A percentile compares a stretch with the other conserved stretches of the same genome.
Conservation (phyloP, 208 protist genomes). For the Acanthamoeba healyi region DNA sequence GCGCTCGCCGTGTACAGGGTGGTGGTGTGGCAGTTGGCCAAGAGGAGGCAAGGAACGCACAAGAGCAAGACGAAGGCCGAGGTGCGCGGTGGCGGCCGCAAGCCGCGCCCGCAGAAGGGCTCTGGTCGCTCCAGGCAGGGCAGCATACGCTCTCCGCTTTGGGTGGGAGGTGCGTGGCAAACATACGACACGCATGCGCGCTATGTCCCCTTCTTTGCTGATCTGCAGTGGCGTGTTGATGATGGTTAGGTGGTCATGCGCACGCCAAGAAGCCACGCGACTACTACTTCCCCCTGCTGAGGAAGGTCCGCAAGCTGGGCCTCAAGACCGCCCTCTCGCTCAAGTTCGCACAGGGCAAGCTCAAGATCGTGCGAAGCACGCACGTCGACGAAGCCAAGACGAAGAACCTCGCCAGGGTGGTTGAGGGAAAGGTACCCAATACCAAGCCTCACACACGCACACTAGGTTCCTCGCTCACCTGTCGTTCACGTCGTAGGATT, state of each 20-base stretch:
- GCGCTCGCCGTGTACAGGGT: not conserved
- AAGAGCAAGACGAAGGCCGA: slow-evolving; percentile 58
- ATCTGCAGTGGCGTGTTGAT: too few relatives aligned
- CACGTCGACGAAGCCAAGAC: slow-evolving; percentile 64
- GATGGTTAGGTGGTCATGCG: not conserved
- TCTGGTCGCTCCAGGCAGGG: slow-evolving; percentile 33
- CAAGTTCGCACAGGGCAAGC: slow-evolving; percentile 67
- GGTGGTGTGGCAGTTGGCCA: slow-evolving; percentile 70
- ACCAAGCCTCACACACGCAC: not conserved
- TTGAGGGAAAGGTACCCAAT: slow-evolving; percentile 43
- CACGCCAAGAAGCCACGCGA: slow-evolving; percentile 55
- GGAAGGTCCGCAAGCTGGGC: slow-evolving; percentile 67
- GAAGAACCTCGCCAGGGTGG: slow-evolving; percentile 50
- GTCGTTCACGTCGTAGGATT: not conserved
- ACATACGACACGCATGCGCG: not conserved
- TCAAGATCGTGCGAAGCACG: slow-evolving; percentile 48
- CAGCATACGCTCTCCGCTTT: slow-evolving; percentile 64
- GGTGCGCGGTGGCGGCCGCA: slow-evolving; percentile 53
- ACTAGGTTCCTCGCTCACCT: not conserved
- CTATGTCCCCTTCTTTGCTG: too few relatives aligned
- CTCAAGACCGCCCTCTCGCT: slow-evolving; percentile 59
- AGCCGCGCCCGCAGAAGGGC: slow-evolving; percentile 71
- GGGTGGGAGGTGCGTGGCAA: slow-evolving; percentile 9
- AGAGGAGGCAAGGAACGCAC: slow-evolving; percentile 57
- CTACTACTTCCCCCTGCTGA: slow-evolving; percentile 38